These are phyloP conservation scores for Globisporangium sylvaticum DNA, from an alignment of 352 stramenopile species.

Conservation along the genomic window DNA sequence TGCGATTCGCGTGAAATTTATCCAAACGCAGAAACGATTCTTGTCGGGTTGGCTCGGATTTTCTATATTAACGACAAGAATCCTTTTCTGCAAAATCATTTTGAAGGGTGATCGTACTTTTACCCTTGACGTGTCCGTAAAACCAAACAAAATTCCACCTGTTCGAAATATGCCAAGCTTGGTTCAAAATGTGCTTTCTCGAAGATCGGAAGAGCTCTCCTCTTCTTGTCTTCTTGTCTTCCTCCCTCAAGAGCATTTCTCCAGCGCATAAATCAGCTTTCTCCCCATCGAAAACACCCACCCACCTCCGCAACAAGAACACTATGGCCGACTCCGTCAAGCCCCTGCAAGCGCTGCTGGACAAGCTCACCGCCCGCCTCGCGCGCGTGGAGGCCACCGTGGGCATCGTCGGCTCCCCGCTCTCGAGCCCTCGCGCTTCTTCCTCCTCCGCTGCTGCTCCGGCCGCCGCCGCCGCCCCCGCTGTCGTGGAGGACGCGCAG, in stretches of 20 bases:
- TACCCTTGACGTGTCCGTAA: too few species aligned
- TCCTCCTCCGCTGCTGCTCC: slow-evolving; percentile 4
- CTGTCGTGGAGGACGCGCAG: slow-evolving; percentile 42
- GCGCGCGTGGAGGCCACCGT: slow-evolving; percentile 73
- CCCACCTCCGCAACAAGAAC: background rate
- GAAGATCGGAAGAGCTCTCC: background rate
- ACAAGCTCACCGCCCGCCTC: slow-evolving; percentile 75
- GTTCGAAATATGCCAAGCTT: too few species aligned
- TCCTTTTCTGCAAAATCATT: too few species aligned
- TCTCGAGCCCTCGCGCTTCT: slow-evolving; percentile 13
- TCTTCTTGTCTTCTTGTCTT: background rate
- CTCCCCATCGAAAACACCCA: slow-evolving; percentile 5
- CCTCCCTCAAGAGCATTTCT: background rate
- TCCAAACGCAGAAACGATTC: too few species aligned
- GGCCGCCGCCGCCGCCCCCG: slow-evolving; percentile 11
- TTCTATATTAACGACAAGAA: too few species aligned
- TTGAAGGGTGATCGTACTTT: too few species aligned
- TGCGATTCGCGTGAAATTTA: too few species aligned
- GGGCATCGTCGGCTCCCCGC: slow-evolving; percentile 35
- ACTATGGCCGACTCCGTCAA: slow-evolving; percentile 61
- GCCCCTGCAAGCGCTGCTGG: slow-evolving; percentile 80
- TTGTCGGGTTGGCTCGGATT: too few species aligned
- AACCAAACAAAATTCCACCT: too few species aligned
- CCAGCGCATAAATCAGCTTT: background rate
- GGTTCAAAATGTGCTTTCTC: too few species aligned